phyloP scores from a whole-genome alignment of 2,329 filamentous ascomycete genomes.

The Trichoderma harzianum region DNA sequence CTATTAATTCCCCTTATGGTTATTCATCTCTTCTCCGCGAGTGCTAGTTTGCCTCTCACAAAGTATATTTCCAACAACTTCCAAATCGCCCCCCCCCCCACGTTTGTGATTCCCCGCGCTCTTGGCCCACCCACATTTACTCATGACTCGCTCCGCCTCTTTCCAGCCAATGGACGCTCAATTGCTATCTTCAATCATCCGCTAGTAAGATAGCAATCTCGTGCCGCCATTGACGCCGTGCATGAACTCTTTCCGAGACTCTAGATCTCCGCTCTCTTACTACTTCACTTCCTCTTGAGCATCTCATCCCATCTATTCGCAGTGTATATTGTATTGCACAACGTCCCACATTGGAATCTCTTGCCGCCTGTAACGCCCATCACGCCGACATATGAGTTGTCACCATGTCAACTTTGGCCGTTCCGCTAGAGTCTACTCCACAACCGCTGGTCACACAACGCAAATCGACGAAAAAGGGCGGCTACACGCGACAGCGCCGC shows the following conservation, averaged over 20 bases:
- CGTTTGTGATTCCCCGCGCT: background rate
- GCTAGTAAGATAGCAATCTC: background rate
- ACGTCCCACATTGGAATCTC: background rate
- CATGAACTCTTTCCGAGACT: background rate
- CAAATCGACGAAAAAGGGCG: background rate
- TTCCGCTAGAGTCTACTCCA: background rate
- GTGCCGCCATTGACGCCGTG: constrained; percentile 4
- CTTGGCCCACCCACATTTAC: background rate
- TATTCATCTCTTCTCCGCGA: background rate
- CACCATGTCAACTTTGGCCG: constrained; percentile 1
- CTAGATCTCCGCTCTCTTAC: background rate
- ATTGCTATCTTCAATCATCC: background rate
- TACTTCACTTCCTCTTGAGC: background rate
- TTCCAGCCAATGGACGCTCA: background rate
- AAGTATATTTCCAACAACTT: background rate
- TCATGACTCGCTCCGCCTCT: background rate
- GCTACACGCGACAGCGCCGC: constrained; percentile 10
- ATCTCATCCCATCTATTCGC: background rate
- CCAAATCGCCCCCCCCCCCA: background rate
- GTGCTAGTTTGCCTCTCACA: background rate
- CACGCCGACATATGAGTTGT: background rate
- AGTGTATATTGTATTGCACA: background rate
- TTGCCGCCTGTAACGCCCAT: constrained; percentile 6
- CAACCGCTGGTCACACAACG: background rate
- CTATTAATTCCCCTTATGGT: background rate